Evolutionary conservation across 768 basidiomycete species (phyloP), one percentile per base, ranked within the genome.

Genomic region (Nevesoporus exiguus): DNA sequence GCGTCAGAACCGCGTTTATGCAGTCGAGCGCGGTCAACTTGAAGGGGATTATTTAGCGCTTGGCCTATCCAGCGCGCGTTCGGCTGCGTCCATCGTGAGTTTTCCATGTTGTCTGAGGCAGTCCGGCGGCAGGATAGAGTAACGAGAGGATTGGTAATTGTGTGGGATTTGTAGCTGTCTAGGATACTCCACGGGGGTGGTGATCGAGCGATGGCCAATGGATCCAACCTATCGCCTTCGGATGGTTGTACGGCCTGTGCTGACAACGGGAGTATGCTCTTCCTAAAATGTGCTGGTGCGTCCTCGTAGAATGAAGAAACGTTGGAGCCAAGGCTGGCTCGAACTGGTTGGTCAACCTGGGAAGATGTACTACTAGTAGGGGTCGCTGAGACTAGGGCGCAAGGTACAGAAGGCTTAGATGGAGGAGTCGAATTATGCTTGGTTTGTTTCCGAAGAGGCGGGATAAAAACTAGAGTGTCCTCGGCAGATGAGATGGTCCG

Each of bases 131-230:
- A 17, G 7, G 34, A 15, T 30, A 7, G 11, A n/a, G 7, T 19
- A 9, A n/a, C 9, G n/a, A 21, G 19, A 7, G n/a, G 17, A 6
- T 41, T 34, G 25, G n/a, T 22, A 39, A 25, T 29, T 27, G 15
- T 30, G 27, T 14, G 19, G 27, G 39, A 2, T 8, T 11, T 51
- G 42, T 21, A 14, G 39, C 29, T 33, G 17, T 59, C 58, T 13
- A 60, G 37, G 17, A 22, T 29, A 7, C 49, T 61, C 70, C 70
- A 70, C 5, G 64, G 56, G 21, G 66, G 69, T 3, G 69, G 68
- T 5, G 49, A 31, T 41, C 69, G 64, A 47, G 61, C 59, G 37
- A 70, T 25, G 43, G 69, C 70, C 40, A 70, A 27, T 25, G 62
- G 58, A 42, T 72, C 64, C 43, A 48, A 30, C 45, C 47, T 52